Percentiles rank a stretch among this genome's conserved stretches.
phyloP scores from a whole-genome alignment of 345 rosid species.

The Barbarea vulgaris region DNA sequence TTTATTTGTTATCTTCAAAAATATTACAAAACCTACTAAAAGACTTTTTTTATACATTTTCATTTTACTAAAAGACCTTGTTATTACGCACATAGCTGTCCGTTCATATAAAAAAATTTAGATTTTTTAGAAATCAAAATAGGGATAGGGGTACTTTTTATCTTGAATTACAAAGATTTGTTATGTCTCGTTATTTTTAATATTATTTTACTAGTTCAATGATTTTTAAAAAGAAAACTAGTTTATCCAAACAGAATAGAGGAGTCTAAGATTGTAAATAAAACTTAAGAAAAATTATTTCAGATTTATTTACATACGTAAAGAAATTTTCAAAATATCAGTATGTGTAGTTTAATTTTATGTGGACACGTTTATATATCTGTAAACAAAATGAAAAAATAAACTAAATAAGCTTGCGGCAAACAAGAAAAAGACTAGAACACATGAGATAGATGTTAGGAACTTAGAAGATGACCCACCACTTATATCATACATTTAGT shows the following conservation, averaged over 20 bases:
- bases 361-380: not conserved
- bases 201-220: not conserved
- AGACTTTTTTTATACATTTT: too few relatives aligned
- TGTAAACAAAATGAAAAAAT: not conserved
- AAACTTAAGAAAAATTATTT: not conserved
- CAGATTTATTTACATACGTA: not conserved
- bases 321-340: not conserved
- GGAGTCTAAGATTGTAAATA: not conserved
- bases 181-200: not conserved
- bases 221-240: not conserved
- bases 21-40: not conserved
- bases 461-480: slow-evolving; percentile 37
- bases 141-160: not conserved
- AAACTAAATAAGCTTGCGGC: slow-evolving; percentile 4
- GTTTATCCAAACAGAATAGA: not conserved
- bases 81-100: not conserved
- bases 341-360: not conserved
- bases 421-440: slow-evolving; percentile 1
- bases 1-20: not conserved
- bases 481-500: slow-evolving; percentile 30
- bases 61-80: not conserved
- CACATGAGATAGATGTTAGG: slow-evolving; percentile 32
- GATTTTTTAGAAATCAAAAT: not conserved
- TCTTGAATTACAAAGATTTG: not conserved
- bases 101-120: not conserved